Evolutionary conservation across 228 moss, liverwort and hornwort species (phyloP), one percentile per base, ranked within the genome.

Genomic region (Sphagnum fallax): DNA sequence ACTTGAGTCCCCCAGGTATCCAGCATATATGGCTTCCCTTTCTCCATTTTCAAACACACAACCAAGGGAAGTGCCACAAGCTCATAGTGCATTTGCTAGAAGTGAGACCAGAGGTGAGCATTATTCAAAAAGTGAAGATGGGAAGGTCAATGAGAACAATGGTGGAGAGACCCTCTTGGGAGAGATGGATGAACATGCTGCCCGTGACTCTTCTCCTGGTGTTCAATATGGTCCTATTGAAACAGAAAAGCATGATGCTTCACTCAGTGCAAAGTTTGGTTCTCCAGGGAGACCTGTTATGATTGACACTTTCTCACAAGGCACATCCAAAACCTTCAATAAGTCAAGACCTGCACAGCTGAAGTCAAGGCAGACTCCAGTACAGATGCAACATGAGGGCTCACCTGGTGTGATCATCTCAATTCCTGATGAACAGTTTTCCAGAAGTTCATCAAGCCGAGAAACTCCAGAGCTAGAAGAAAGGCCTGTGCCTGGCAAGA

Each of bases 1-100:
- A 61, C 18, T 61, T 0, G 82, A 92, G 4, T 85, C 85, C 6
- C 82, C 88, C 0, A 67, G 71, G 65, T 81, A 75, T 52, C 51
- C 71, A 15, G 5, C 80, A 6, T 60, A 77, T 50, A 60, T 75
- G n/a, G 72, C 77, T 6, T 73, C 66, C 14, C 63, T 47, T 4
- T 82, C 80, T 63, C 80, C 79, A 0, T 74, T 77, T 47, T 71
- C 73, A 32, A 32, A 32, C 32, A 32, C 32, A 32, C 32, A 32
- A 32, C 32, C 32, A 32, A 32, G 32, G 32, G 32, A 32, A 32
- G 32, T 32, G 32, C 32, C 32, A 32, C 32, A 32, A 32, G 32
- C 32, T 32, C 32, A 32, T 32, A 32, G 32, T 32, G 32, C 32
- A 32, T 1, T 32, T 32, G 32, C 32, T 32, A 32, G 32, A 32